A percentile compares a stretch with the other conserved stretches of the same genome.
phyloP scores from a whole-genome alignment of 306 rosid species.

The Cajanus cajan region DNA sequence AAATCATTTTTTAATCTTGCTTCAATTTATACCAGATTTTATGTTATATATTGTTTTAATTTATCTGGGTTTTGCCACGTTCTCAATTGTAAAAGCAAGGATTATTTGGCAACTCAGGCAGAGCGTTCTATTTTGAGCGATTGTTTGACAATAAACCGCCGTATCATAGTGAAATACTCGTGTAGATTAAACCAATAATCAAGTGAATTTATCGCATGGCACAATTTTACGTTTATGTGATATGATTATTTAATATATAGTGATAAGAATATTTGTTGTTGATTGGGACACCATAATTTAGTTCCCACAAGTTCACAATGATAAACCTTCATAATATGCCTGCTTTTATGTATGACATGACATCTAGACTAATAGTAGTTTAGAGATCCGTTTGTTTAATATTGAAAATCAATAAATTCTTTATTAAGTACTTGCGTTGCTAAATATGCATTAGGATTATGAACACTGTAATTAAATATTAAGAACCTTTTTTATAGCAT shows the following conservation, averaged over 20 bases:
- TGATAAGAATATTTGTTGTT: not conserved
- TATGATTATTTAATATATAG: not conserved
- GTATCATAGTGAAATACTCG: not conserved
- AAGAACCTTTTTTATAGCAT: not conserved
- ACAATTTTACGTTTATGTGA: not conserved
- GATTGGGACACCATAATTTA: not conserved
- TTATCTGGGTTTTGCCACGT: conserved; percentile 23
- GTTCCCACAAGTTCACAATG: not conserved
- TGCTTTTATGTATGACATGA: not conserved
- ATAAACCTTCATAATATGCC: not conserved
- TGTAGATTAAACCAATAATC: conserved; percentile 5
- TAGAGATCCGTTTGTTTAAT: not conserved
- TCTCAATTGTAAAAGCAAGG: conserved; percentile 28
- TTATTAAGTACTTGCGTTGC: not conserved
- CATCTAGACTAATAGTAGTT: not conserved
- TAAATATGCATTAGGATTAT: not conserved
- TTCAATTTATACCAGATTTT: not conserved
- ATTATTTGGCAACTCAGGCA: conserved; percentile 1
- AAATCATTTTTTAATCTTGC: conserved; percentile 13
- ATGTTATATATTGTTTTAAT: not conserved
- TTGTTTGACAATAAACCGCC: conserved; percentile 29
- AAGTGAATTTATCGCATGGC: not conserved
- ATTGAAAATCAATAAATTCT: not conserved
- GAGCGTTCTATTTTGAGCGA: conserved; percentile 2
- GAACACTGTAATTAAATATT: not conserved